phyloP scores from a whole-genome alignment of 1,284 basidiomycete genomes.

The Xerocomus amazonicus region DNA sequence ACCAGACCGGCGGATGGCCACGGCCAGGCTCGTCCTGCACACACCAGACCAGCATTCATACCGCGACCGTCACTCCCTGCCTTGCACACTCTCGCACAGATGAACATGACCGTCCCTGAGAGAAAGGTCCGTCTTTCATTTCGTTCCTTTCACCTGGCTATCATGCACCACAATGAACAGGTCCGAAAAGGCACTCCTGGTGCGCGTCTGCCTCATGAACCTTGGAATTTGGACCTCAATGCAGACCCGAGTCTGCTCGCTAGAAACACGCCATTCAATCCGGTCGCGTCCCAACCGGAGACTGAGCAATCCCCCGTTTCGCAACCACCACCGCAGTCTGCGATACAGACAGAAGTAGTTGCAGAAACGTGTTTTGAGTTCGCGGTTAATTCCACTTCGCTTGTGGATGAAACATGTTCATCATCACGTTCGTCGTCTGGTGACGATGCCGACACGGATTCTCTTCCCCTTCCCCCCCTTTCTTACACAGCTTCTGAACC shows the following conservation, averaged over 20 bases:
- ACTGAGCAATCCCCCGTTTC: neutral
- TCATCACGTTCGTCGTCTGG: conserved; percentile 20
- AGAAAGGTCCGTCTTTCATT: conserved; percentile 47
- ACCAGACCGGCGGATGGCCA: conserved; percentile 33
- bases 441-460: conserved; percentile 33
- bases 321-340: neutral
- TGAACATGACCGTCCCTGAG: conserved; percentile 45
- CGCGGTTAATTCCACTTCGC: conserved; percentile 4
- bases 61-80: conserved; percentile 66
- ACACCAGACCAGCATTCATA: conserved; percentile 56
- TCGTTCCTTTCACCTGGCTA: conserved; percentile 1
- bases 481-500: conserved; percentile 29
- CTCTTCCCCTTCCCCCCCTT: conserved; percentile 33
- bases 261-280: neutral
- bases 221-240: conserved; percentile 44
- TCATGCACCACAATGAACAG: conserved; percentile 29
- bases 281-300: conserved; percentile 13
- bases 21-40: conserved; percentile 47
- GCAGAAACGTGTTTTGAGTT: conserved; percentile 14
- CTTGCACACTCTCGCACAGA: conserved; percentile 52
- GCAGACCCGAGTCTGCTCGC: conserved; percentile 8
- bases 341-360: neutral
- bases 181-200: conserved; percentile 56
- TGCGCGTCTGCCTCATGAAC: conserved; percentile 57
- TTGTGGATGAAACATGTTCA: conserved; percentile 22